Percentiles rank a stretch among this genome's conserved stretches.
Evolutionary conservation across 495 filamentous ascomycete genomes (phyloP).

Genomic region (Tetracladium marchalianum): DNA sequence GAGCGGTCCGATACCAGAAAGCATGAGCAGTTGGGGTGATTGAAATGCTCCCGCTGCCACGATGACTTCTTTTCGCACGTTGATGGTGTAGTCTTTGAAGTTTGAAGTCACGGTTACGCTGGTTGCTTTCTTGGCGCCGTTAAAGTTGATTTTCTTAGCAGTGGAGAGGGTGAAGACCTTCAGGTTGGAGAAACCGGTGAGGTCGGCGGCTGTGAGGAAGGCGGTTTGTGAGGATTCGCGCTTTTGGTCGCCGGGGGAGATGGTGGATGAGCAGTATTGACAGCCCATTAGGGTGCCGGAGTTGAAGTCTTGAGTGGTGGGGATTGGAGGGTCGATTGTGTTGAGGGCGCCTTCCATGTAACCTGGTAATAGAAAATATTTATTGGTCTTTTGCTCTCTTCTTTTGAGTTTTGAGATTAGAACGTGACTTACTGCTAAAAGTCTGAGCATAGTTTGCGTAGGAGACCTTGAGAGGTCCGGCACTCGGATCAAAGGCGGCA

Average conservation of each 20-base stretch:
- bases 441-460: conserved; percentile 38
- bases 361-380: conserved; percentile 19
- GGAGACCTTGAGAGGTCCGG: conserved; percentile 40
- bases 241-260: conserved; percentile 23
- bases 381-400: no score
- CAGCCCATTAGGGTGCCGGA: conserved; percentile 30
- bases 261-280: conserved; percentile 31
- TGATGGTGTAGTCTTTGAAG: conserved; percentile 23
- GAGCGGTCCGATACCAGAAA: conserved; percentile 52
- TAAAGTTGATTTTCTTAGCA: conserved; percentile 22
- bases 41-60: conserved; percentile 51
- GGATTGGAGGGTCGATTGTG: conserved; percentile 27
- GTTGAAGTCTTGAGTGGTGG: conserved; percentile 27
- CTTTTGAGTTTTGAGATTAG: no score
- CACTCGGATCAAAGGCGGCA: conserved; percentile 21
- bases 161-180: conserved; percentile 10
- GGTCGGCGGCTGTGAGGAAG: conserved; percentile 18
- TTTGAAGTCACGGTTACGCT: conserved; percentile 35
- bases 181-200: background rate
- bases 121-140: conserved; percentile 32
- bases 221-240: conserved; percentile 30
- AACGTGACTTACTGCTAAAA: conserved; percentile 16
- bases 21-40: conserved; percentile 50
- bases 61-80: conserved; percentile 43
- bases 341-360: conserved; percentile 17